These are phyloP conservation scores for Ganoderma sinense DNA, from an alignment of 1,284 basidiomycete species.

Conservation along the genomic window DNA sequence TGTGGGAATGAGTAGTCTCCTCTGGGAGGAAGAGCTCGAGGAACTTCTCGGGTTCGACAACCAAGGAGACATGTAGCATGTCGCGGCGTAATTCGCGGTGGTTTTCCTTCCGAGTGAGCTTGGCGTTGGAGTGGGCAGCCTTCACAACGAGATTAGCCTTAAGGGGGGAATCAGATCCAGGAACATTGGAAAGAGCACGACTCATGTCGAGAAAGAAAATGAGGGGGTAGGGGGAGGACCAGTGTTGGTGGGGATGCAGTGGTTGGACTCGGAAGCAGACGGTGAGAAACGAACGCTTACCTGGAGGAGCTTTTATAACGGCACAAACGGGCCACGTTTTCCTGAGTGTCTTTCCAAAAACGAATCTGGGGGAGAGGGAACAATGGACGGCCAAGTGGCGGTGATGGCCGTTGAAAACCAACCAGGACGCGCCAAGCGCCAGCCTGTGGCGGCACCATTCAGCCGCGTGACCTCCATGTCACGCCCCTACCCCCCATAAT, in stretches of 20 bases:
- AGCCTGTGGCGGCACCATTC: no score
- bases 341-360: no score
- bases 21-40: background rate
- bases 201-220: background rate
- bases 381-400: no score
- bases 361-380: no score
- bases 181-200: background rate
- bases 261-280: background rate
- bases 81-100: background rate
- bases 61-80: background rate
- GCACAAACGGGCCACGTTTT: no score
- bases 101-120: no score
- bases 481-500: no score
- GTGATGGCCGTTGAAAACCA: no score
- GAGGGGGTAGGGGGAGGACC: background rate
- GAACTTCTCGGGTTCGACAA: constrained; percentile 2
- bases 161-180: background rate
- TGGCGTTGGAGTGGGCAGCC: no score
- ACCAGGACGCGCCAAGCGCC: no score
- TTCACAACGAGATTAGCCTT: no score
- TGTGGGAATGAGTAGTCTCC: background rate
- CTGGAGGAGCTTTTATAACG: background rate
- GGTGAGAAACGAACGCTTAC: background rate
- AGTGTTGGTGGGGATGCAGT: background rate
- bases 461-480: no score